Conservation (phyloP, 352 stramenopile species). For the Phytophthora sansomeana region DNA sequence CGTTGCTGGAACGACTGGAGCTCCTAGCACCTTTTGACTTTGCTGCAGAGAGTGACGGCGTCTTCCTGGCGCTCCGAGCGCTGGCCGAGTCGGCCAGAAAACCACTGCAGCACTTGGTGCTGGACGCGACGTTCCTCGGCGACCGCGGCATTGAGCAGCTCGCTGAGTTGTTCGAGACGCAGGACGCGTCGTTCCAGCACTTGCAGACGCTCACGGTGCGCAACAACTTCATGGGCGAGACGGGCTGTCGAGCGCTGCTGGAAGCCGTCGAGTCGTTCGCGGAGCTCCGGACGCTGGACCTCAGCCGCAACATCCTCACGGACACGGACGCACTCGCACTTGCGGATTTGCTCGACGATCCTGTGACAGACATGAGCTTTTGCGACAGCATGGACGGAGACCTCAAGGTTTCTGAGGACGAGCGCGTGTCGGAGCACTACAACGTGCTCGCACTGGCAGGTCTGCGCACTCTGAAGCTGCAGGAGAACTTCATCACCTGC, state of each 20-base stretch:
- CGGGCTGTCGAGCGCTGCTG: conserved; percentile 46
- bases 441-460: conserved; percentile 24
- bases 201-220: conserved; percentile 51
- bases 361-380: conserved; percentile 20
- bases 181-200: conserved; percentile 33
- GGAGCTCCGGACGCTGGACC: conserved; percentile 43
- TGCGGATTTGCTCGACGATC: conserved; percentile 46
- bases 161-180: conserved; percentile 35
- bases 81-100: conserved; percentile 22
- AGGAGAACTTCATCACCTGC: conserved; percentile 77
- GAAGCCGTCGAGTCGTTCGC: conserved; percentile 34
- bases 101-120: conserved; percentile 47
- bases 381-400: conserved; percentile 13
- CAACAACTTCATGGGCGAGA: conserved; percentile 78
- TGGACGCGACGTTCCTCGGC: conserved; percentile 69
- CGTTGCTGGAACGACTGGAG: conserved; percentile 47
- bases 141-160: conserved; percentile 56
- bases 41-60: conserved; percentile 60
- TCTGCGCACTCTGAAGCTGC: conserved; percentile 45
- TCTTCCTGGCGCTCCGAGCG: conserved; percentile 45
- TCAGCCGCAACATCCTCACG: conserved; percentile 70
- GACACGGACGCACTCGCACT: conserved; percentile 58
- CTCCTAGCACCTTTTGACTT: conserved; percentile 69
- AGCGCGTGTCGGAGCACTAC: conserved; percentile 6
- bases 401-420: conserved; percentile 9